Percentiles rank a stretch among this genome's conserved stretches.
Evolutionary conservation across 2,329 filamentous ascomycete species (phyloP).

Genomic region (Chaetothyriales sp.): DNA sequence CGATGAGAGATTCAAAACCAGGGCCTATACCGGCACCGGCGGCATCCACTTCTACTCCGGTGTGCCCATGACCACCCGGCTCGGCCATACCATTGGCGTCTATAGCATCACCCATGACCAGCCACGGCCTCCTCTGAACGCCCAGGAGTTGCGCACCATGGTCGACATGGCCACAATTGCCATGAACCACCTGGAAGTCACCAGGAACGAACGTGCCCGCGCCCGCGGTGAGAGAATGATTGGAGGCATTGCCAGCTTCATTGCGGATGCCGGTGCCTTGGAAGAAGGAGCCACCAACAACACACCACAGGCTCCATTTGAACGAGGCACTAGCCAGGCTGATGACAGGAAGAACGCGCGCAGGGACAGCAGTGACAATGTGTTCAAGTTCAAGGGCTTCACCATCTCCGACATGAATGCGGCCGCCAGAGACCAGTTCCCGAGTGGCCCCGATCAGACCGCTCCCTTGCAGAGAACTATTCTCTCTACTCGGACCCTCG

Average conservation of each 20-base stretch:
- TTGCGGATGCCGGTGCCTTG: conserved; percentile 26
- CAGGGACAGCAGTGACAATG: not conserved
- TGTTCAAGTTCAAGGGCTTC: not conserved
- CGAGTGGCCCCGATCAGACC: not conserved
- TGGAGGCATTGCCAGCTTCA: conserved; percentile 39
- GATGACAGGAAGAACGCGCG: not conserved
- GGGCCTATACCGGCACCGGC: conserved; percentile 22
- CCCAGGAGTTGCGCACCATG: conserved; percentile 38
- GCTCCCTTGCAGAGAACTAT: not conserved
- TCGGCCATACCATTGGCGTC: conserved; percentile 43
- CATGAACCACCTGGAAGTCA: conserved; percentile 47
- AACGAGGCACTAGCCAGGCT: not conserved
- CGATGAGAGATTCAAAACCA: conserved; percentile 25
- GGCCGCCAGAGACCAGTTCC: not conserved
- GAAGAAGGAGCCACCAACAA: not conserved
- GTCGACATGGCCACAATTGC: conserved; percentile 41
- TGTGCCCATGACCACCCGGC: conserved; percentile 45
- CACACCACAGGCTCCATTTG: not conserved
- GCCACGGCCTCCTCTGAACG: conserved; percentile 36
- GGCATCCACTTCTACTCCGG: conserved; percentile 39
- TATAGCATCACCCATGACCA: conserved; percentile 45
- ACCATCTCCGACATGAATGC: not conserved
- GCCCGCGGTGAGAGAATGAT: conserved; percentile 40
- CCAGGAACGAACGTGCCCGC: conserved; percentile 36
- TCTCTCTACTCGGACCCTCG: not conserved